Conservation (phyloP, 1,284 basidiomycete genomes). For the Inonotus hispidus region DNA sequence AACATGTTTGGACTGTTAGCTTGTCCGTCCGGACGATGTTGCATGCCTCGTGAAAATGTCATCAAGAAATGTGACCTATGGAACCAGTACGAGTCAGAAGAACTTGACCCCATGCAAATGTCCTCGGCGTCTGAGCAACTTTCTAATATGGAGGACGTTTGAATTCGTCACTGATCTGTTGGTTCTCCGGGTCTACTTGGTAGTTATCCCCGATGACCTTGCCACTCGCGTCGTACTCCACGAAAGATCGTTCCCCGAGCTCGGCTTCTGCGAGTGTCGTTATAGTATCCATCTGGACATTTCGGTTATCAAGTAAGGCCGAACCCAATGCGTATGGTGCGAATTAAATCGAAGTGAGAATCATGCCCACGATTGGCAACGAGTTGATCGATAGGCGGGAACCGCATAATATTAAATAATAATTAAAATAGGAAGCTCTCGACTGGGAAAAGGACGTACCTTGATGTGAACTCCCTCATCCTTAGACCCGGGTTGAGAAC, state of each 20-base stretch:
- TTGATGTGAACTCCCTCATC: slow-evolving; percentile 18
- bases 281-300: slow-evolving; percentile 17
- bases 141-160: slow-evolving; percentile 19
- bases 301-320: too few relatives aligned
- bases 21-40: too few relatives aligned
- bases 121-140: too few relatives aligned
- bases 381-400: not conserved
- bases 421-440: not conserved
- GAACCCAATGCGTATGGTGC: too few relatives aligned
- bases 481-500: slow-evolving; percentile 6
- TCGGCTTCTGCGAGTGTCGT: slow-evolving; percentile 17
- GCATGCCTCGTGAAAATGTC: too few relatives aligned
- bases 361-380: not conserved
- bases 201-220: slow-evolving; percentile 17
- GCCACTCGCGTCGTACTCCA: slow-evolving; percentile 19
- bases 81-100: too few relatives aligned
- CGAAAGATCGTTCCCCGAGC: slow-evolving; percentile 11
- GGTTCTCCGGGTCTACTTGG: slow-evolving; percentile 14
- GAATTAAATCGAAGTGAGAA: not conserved
- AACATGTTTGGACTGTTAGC: too few relatives aligned
- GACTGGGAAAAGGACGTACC: slow-evolving; percentile 9
- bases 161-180: slow-evolving; percentile 19
- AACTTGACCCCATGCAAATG: too few relatives aligned
- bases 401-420: not conserved
- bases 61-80: too few relatives aligned